Base-by-base conservation (phyloP, 225 moss, liverwort and hornwort species). In the Ulota crispa region DNA sequence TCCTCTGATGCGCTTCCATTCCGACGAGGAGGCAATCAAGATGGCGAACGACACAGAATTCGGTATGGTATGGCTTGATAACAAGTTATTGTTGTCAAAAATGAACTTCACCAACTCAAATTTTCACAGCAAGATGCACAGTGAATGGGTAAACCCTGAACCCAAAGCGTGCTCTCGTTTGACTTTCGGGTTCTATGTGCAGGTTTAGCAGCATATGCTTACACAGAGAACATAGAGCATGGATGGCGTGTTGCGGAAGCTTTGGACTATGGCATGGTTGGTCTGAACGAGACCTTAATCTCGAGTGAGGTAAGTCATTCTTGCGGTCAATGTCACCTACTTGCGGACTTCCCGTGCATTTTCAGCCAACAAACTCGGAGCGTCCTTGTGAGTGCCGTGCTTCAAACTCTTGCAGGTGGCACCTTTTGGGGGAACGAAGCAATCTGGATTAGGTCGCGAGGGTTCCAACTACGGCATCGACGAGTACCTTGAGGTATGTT, bases 201-300 rank as follows among this genome's bases (percentile, higher is more conserved):
- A 98, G 95, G 99, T 75, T 88, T 99, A 85, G 93, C 99, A 77
- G 90, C 96, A 52, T 99, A 96, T 75, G 79, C 94, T 47, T 99
- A 96, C 87, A 99, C 96, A 23, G 96, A 99, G 75, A 94, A 99
- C 61, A 89, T 99, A 52, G 81, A 92, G 82, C 92, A 94, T 79
- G 96, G 90, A 76, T 99, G 96, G 99, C 99, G 92, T 72, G 89
- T 99, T 60, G 96, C 94, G 56, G 99, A 99, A 82, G 93, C 96
- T 85, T 86, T 99, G 83, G 94, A 99, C 64, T 96, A 92, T 77
- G 96, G 99, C 69, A 99, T 99, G 99, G 96, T 99, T 80, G 97
- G 98, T 63, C 84, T 99, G 12, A 99, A 99, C 66, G 98, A 99
- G 81, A 94, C 94, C 60, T 24, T 95, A 43, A 94, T 99, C 84